These are phyloP conservation scores for Mycena venus DNA, from an alignment of 768 basidiomycete species.

Conservation along the genomic window DNA sequence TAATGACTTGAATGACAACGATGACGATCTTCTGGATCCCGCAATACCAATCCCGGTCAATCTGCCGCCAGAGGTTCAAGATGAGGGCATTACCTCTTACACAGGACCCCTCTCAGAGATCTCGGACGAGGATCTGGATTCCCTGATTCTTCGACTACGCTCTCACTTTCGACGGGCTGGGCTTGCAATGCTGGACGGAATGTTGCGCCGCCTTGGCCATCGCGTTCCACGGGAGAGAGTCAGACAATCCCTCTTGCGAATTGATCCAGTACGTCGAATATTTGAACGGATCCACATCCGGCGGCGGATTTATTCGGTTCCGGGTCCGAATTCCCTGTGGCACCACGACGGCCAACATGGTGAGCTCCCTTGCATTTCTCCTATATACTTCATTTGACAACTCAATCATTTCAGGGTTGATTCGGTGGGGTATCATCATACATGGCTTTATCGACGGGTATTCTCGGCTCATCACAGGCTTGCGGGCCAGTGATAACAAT, in stretches of 20 bases:
- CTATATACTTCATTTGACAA: background rate
- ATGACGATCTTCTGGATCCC: conserved; percentile 28
- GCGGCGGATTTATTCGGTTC: conserved; percentile 40
- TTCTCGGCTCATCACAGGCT: conserved; percentile 11
- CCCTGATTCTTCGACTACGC: conserved; percentile 17
- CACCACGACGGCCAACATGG: conserved; percentile 43
- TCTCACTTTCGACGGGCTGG: conserved; percentile 29
- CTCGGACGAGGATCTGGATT: conserved; percentile 25
- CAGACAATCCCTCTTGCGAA: conserved; percentile 22
- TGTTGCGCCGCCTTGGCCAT: conserved; percentile 30
- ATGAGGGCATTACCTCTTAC: conserved; percentile 1
- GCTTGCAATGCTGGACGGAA: conserved; percentile 36
- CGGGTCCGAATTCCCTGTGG: conserved; percentile 49
- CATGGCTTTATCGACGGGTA: conserved; percentile 19
- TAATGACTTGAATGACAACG: background rate
- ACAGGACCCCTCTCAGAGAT: conserved; percentile 3
- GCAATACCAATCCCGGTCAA: conserved; percentile 22
- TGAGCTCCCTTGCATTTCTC: background rate
- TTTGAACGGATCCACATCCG: conserved; percentile 32
- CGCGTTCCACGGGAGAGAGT: conserved; percentile 28
- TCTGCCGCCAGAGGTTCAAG: background rate
- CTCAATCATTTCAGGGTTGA: background rate
- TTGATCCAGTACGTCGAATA: conserved; percentile 31
- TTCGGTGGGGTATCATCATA: conserved; percentile 21
- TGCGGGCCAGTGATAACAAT: conserved; percentile 21